A percentile compares a stretch with the other conserved stretches of the same genome.
Evolutionary conservation across 2,329 filamentous ascomycete genomes (phyloP).

Genomic region (Aspergillus sp.): DNA sequence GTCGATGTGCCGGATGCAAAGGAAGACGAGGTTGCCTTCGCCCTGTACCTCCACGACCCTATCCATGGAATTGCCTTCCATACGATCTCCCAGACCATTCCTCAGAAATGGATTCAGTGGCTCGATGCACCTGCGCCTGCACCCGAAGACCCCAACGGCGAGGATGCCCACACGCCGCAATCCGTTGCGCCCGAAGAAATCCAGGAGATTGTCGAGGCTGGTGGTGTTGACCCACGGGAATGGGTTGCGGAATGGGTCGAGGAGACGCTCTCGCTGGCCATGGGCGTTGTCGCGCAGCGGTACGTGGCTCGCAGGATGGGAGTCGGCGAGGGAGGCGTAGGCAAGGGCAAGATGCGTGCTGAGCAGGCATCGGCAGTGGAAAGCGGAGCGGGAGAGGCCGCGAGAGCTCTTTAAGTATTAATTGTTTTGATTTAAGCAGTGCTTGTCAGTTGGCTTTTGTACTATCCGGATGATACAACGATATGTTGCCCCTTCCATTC

Average conservation of each 20-base stretch:
- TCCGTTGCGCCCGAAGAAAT: slow-evolving; percentile 66
- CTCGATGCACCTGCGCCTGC: slow-evolving; percentile 59
- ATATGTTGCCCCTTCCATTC: neutral
- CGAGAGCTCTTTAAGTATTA: slow-evolving; percentile 39
- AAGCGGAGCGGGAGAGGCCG: slow-evolving; percentile 51
- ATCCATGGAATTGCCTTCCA: slow-evolving; percentile 84
- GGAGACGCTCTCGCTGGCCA: slow-evolving; percentile 65
- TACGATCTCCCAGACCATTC: slow-evolving; percentile 72
- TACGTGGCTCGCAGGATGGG: slow-evolving; percentile 96
- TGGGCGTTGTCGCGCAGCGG: slow-evolving; percentile 82
- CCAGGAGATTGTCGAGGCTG: slow-evolving; percentile 64
- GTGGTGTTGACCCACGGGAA: slow-evolving; percentile 80
- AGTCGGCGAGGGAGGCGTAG: slow-evolving; percentile 69
- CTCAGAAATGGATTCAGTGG: slow-evolving; percentile 82
- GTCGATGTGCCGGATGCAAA: slow-evolving; percentile 28
- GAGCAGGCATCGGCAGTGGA: slow-evolving; percentile 48
- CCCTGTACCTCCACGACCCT: slow-evolving; percentile 73
- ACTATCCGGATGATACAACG: neutral
- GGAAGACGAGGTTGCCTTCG: slow-evolving; percentile 60
- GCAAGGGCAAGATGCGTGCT: slow-evolving; percentile 44
- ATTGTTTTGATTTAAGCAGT: slow-evolving; percentile 1
- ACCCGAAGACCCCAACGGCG: slow-evolving; percentile 29
- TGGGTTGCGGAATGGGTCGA: slow-evolving; percentile 98
- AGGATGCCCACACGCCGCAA: slow-evolving; percentile 24
- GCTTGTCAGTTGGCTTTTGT: slow-evolving; percentile 3